Conservation (phyloP, 768 basidiomycete genomes). For the Lyophyllum decastes region DNA sequence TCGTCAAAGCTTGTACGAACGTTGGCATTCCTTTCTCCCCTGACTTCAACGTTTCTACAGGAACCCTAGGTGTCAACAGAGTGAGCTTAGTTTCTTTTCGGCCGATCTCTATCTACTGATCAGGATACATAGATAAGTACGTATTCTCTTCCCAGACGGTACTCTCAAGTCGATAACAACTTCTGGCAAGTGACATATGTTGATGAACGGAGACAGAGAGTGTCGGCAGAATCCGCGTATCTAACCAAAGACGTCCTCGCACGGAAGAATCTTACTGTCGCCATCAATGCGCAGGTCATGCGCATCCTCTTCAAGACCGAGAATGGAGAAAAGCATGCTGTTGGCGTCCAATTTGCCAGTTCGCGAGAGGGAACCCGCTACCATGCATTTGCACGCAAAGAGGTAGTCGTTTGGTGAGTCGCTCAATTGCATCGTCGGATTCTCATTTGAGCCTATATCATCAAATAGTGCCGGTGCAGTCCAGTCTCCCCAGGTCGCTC, state of each 20-base stretch:
- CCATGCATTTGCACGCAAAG: slow-evolving; percentile 50
- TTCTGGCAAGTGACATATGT: slow-evolving; percentile 63
- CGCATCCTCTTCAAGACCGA: slow-evolving; percentile 54
- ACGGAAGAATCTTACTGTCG: slow-evolving; percentile 66
- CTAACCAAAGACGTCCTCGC: slow-evolving; percentile 64
- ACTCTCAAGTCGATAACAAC: background rate
- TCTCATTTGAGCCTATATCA: background rate
- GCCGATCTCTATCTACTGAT: background rate
- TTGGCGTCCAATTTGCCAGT: slow-evolving; percentile 62
- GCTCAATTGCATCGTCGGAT: background rate
- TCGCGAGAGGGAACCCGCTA: slow-evolving; percentile 38
- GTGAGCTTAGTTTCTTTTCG: slow-evolving; percentile 31
- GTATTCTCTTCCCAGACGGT: slow-evolving; percentile 13
- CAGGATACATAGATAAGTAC: slow-evolving; percentile 39
- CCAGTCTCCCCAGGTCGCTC: slow-evolving; percentile 53
- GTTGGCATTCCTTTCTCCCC: slow-evolving; percentile 59
- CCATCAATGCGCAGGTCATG: slow-evolving; percentile 56
- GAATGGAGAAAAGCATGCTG: slow-evolving; percentile 43
- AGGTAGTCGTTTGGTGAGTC: slow-evolving; percentile 63
- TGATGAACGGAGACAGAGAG: slow-evolving; percentile 49
- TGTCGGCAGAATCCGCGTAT: slow-evolving; percentile 68
- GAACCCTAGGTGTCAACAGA: slow-evolving; percentile 63
- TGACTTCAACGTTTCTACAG: slow-evolving; percentile 62
- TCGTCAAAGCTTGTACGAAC: slow-evolving; percentile 54
- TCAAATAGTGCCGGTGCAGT: slow-evolving; percentile 54